Conservation (phyloP, 2,329 filamentous ascomycete species). For the Cladorrhinum sp. region DNA sequence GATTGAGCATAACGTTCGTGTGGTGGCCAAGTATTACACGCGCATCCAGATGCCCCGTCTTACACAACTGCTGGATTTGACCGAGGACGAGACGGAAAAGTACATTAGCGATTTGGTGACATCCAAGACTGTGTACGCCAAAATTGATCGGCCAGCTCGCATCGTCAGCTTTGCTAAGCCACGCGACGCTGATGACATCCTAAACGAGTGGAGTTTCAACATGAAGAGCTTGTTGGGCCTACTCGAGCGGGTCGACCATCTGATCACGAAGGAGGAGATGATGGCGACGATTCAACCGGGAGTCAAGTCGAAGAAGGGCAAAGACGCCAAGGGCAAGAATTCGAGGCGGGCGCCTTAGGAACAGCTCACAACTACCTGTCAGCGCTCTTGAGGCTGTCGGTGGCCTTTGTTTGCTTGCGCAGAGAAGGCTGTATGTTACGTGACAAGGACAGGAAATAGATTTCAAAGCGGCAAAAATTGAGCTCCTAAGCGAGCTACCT, state of each 20-base stretch:
- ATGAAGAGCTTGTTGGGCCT: slow-evolving; percentile 71
- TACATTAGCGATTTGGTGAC: slow-evolving; percentile 97
- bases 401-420: not conserved
- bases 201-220: slow-evolving; percentile 98
- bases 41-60: slow-evolving; percentile 90
- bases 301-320: slow-evolving; percentile 38
- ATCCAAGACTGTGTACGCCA: slow-evolving; percentile 95
- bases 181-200: slow-evolving; percentile 87
- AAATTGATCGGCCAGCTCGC: slow-evolving; percentile 90
- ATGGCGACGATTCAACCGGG: slow-evolving; percentile 91
- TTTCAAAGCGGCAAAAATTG: not conserved
- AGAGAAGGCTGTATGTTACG: slow-evolving; percentile 14
- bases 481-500: too few species aligned
- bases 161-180: slow-evolving; percentile 95
- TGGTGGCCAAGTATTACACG: slow-evolving; percentile 98
- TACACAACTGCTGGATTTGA: slow-evolving; percentile 85
- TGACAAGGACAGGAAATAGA: not conserved
- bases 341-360: slow-evolving; percentile 25
- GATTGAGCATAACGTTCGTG: slow-evolving; percentile 97
- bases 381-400: too few species aligned
- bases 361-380: not conserved
- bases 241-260: slow-evolving; percentile 84
- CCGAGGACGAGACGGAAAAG: slow-evolving; percentile 95
- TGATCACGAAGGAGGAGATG: slow-evolving; percentile 99
- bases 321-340: slow-evolving; percentile 33